Evolutionary conservation across 352 stramenopile species (phyloP).

Genomic region (Thraustotheca clavata): DNA sequence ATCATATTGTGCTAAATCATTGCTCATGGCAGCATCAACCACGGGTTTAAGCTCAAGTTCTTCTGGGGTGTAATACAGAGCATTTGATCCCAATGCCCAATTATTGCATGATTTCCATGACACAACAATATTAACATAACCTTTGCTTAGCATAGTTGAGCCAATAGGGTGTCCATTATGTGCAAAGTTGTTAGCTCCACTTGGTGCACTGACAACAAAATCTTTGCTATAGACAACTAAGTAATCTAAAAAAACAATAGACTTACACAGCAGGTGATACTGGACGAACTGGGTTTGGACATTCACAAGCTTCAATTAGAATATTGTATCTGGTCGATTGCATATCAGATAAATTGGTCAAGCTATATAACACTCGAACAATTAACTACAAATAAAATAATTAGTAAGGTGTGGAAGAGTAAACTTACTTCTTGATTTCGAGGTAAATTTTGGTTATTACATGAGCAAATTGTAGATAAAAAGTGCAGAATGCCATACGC

Average conservation of each 20-base stretch:
- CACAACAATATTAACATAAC: slow-evolving; percentile 14
- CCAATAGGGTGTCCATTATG: slow-evolving; percentile 14
- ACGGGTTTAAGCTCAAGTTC: slow-evolving; percentile 11
- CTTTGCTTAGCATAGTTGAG: slow-evolving; percentile 19
- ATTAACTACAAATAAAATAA: slow-evolving; percentile 15
- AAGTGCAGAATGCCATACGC: slow-evolving; percentile 16
- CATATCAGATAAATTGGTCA: neutral
- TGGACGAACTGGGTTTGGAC: slow-evolving; percentile 13
- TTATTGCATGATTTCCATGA: slow-evolving; percentile 13
- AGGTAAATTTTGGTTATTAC: slow-evolving; percentile 5
- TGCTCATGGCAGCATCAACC: slow-evolving; percentile 4
- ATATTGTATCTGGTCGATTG: slow-evolving; percentile 12
- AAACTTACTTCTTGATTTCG: slow-evolving; percentile 16
- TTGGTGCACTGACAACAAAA: slow-evolving; percentile 16
- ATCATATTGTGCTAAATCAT: slow-evolving; percentile 16
- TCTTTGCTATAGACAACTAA: slow-evolving; percentile 7
- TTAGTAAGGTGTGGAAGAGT: too few relatives aligned
- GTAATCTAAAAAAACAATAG: neutral
- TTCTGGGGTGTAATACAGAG: slow-evolving; percentile 8
- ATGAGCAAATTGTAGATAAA: slow-evolving; percentile 16
- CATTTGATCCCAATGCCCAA: neutral
- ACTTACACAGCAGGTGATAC: slow-evolving; percentile 12
- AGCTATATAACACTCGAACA: slow-evolving; percentile 15
- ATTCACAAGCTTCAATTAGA: slow-evolving; percentile 14
- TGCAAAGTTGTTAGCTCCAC: neutral